These are phyloP conservation scores for Zygoascus biomembranicola DNA, from an alignment of 805 yeast genomes.

Conservation along the genomic window DNA sequence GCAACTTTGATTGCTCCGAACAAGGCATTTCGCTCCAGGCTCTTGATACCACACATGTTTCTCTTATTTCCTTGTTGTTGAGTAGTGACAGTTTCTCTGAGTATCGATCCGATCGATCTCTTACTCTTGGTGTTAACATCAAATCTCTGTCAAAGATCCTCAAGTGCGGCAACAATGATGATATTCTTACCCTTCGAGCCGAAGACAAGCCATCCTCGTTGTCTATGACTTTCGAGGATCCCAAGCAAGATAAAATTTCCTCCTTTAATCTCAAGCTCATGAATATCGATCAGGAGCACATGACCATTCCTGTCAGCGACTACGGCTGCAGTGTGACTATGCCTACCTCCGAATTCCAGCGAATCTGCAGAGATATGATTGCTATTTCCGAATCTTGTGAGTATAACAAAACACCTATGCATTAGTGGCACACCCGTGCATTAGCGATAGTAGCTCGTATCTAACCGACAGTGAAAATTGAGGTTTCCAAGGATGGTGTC, in stretches of 20 bases:
- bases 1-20: constrained; percentile 96
- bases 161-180: constrained; percentile 85
- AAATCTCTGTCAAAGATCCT: constrained; percentile 81
- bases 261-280: constrained; percentile 87
- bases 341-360: constrained; percentile 85
- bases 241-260: constrained; percentile 80
- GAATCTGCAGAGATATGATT: constrained; percentile 79
- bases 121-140: constrained; percentile 86
- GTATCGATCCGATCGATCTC: constrained; percentile 90
- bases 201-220: constrained; percentile 81
- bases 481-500: constrained; percentile 86
- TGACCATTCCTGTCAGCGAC: constrained; percentile 79
- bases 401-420: neutral
- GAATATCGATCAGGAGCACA: constrained; percentile 94
- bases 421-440: too few species aligned
- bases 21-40: constrained; percentile 95
- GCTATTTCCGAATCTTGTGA: constrained; percentile 69
- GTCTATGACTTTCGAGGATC: constrained; percentile 80
- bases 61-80: constrained; percentile 78
- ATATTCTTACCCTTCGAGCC: constrained; percentile 79
- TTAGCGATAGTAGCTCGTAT: neutral
- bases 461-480: constrained; percentile 42
- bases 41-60: constrained; percentile 93
- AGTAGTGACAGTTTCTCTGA: constrained; percentile 84
- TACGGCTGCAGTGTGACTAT: constrained; percentile 77